Conservation (phyloP, 805 yeast genomes). For the Nakazawaea anatomiae region DNA sequence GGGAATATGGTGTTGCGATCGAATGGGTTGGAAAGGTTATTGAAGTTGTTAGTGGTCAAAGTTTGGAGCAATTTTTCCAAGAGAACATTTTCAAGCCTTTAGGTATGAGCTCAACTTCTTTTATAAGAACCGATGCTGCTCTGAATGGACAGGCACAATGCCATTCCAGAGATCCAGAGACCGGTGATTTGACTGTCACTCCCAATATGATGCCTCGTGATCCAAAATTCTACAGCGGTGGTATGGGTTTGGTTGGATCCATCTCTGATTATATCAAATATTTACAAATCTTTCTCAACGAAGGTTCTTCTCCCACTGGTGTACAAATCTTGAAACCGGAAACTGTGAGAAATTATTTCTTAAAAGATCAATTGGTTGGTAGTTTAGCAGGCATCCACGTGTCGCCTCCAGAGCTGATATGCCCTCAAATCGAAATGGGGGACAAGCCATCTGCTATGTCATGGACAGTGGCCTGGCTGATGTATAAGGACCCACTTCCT, state of each 20-base stretch:
- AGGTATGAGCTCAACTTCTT: conserved; percentile 21
- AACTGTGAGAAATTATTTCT: conserved; percentile 25
- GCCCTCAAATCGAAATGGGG: conserved; percentile 12
- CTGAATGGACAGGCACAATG: conserved; percentile 17
- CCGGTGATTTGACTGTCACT: conserved; percentile 13
- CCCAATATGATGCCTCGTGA: conserved; percentile 14
- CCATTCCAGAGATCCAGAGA: conserved; percentile 15
- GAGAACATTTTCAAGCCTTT: conserved; percentile 25
- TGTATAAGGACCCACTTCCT: conserved; percentile 19
- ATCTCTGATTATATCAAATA: conserved; percentile 33
- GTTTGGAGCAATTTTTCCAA: conserved; percentile 24
- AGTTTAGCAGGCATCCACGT: conserved; percentile 15
- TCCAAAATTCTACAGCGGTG: conserved; percentile 30
- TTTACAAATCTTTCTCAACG: conserved; percentile 32
- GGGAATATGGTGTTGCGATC: conserved; percentile 28
- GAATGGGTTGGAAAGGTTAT: conserved; percentile 32
- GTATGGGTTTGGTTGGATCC: conserved; percentile 36
- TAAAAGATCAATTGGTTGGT: conserved; percentile 28
- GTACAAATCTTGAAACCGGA: conserved; percentile 22
- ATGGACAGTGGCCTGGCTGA: conserved; percentile 26
- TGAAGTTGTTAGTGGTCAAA: conserved; percentile 22
- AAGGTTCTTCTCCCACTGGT: conserved; percentile 32
- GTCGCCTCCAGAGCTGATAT: conserved; percentile 15
- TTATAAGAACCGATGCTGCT: conserved; percentile 17
- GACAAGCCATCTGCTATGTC: conserved; percentile 20